Conservation (phyloP, 2,329 filamentous ascomycete species). For the Scedosporium aurantiacum region DNA sequence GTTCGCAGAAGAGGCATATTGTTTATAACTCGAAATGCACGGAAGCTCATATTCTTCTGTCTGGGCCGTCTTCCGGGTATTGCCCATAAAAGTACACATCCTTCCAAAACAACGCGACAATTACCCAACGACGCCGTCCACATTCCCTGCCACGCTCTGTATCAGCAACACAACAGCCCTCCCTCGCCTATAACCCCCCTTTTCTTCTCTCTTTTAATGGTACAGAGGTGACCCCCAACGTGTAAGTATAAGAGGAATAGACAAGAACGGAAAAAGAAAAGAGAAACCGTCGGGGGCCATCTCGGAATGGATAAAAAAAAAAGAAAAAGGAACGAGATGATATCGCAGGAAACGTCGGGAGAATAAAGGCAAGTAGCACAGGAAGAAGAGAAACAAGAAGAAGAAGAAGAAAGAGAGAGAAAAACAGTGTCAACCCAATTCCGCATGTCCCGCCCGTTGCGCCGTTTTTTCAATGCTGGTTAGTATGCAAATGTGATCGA, state of each 20-base stretch:
- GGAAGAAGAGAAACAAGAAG: not conserved
- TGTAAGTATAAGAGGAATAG: too few species aligned
- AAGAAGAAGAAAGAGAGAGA: not conserved
- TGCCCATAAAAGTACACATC: not conserved
- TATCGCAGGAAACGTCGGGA: not conserved
- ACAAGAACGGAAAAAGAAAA: not conserved
- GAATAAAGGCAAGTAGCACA: not conserved
- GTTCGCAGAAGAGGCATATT: not conserved
- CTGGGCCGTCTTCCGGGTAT: not conserved
- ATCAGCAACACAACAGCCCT: not conserved
- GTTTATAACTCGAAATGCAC: not conserved
- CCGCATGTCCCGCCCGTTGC: not conserved
- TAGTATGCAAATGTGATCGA: slow-evolving; percentile 1
- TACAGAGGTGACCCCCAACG: slow-evolving; percentile 1
- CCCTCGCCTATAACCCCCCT: not conserved
- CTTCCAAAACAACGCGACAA: not conserved
- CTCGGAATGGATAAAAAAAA: not conserved
- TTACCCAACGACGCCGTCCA: not conserved
- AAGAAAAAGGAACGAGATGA: not conserved
- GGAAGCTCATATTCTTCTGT: not conserved
- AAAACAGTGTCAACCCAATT: not conserved
- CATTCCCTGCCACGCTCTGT: not conserved
- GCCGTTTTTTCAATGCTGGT: not conserved
- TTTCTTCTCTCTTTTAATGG: not conserved
- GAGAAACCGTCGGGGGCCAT: not conserved